These are phyloP conservation scores for Fraxinus excelsior DNA, from an alignment of 257 asterid species.

Conservation along the genomic window DNA sequence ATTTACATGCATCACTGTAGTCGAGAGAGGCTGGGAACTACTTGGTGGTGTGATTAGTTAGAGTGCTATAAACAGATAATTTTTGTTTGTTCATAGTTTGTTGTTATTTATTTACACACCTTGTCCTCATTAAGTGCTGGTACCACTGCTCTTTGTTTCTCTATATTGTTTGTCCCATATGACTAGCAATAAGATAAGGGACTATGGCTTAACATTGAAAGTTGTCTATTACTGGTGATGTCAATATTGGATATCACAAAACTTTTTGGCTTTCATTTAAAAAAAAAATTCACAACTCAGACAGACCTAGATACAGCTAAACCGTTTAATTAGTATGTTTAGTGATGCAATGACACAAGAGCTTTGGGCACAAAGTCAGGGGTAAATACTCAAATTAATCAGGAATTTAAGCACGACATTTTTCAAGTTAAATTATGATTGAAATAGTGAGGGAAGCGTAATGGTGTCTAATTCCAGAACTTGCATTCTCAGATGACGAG, in stretches of 20 bases:
- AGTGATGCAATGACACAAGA: background rate
- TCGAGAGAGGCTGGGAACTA: background rate
- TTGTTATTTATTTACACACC: too few relatives aligned
- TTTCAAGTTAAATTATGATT: background rate
- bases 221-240: background rate
- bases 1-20: background rate
- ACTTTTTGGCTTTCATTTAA: background rate
- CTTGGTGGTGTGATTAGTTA: background rate
- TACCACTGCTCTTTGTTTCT: background rate
- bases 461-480: background rate
- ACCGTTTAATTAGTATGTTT: background rate
- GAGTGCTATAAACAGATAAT: background rate
- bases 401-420: background rate
- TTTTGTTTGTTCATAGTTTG: background rate
- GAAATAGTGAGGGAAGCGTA: background rate
- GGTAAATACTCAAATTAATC: background rate
- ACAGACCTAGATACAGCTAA: background rate
- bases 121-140: background rate
- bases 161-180: background rate
- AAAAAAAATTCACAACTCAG: background rate
- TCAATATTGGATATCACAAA: background rate
- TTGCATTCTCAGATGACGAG: background rate
- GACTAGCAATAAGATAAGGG: background rate
- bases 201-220: background rate
- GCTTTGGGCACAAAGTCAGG: background rate